Evolutionary conservation across 1,284 basidiomycete species (phyloP).

Genomic region (Puccinia coronata): DNA sequence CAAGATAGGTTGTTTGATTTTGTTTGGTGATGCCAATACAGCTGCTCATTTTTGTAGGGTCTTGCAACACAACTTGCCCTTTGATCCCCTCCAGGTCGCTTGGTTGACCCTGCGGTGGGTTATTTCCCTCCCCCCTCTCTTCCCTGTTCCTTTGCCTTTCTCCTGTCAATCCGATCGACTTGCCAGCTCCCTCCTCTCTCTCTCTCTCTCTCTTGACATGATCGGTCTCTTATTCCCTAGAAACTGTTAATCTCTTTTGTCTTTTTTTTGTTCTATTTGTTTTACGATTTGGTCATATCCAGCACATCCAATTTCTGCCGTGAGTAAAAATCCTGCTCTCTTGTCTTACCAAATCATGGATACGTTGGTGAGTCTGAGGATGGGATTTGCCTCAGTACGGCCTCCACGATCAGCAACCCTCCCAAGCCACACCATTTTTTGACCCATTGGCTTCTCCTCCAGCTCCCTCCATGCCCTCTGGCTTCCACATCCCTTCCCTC

Average conservation of each 20-base stretch:
- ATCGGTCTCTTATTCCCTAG: too few relatives aligned
- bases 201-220: too few relatives aligned
- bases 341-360: too few relatives aligned
- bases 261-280: neutral
- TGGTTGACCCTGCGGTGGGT: conserved; percentile 42
- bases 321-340: neutral
- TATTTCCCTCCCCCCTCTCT: too few relatives aligned
- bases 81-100: conserved; percentile 29
- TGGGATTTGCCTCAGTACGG: neutral
- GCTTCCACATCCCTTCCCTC: too few relatives aligned
- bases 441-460: too few relatives aligned
- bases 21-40: conserved; percentile 12
- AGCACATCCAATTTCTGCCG: conserved; percentile 6
- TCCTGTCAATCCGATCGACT: too few relatives aligned
- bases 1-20: conserved; percentile 33
- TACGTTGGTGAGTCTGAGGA: too few relatives aligned
- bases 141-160: too few relatives aligned
- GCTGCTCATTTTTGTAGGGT: conserved; percentile 33
- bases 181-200: too few relatives aligned
- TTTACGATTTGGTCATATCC: too few relatives aligned
- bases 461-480: too few relatives aligned
- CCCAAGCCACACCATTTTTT: conserved; percentile 14
- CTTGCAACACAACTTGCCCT: conserved; percentile 31
- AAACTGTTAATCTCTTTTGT: conserved; percentile 19
- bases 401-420: conserved; percentile 6